A percentile compares a stretch with the other conserved stretches of the same genome.
These are phyloP conservation scores for Torulaspora microellipsoides DNA, from an alignment of 805 yeast genomes.

Conservation along the genomic window DNA sequence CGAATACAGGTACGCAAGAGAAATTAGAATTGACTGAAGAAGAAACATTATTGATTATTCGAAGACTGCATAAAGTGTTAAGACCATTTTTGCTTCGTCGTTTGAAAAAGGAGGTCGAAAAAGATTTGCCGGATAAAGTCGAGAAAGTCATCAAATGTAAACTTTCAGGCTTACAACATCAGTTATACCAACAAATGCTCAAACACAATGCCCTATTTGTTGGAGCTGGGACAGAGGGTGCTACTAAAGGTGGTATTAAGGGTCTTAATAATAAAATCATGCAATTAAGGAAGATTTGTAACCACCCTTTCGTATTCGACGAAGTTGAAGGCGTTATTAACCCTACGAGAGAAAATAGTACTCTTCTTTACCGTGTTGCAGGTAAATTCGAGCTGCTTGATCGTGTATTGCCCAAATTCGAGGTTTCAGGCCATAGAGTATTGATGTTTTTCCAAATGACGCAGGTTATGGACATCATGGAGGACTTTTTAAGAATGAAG, in stretches of 20 bases:
- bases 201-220: conserved; percentile 64
- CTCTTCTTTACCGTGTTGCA: conserved; percentile 66
- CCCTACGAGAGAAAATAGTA: conserved; percentile 57
- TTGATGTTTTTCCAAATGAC: conserved; percentile 87
- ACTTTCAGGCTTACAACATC: conserved; percentile 64
- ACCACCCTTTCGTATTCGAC: conserved; percentile 83
- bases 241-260: conserved; percentile 61
- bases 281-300: conserved; percentile 82
- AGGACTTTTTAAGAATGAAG: conserved; percentile 66
- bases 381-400: conserved; percentile 81
- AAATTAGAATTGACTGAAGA: conserved; percentile 79
- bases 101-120: conserved; percentile 82
- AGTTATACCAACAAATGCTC: conserved; percentile 73
- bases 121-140: conserved; percentile 78
- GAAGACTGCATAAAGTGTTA: conserved; percentile 81
- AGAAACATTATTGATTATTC: conserved; percentile 73
- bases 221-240: conserved; percentile 54
- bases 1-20: conserved; percentile 78
- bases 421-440: conserved; percentile 70
- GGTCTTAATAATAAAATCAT: conserved; percentile 78
- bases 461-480: conserved; percentile 86
- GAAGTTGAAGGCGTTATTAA: conserved; percentile 71
- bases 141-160: conserved; percentile 80
- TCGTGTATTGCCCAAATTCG: conserved; percentile 68
- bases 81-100: conserved; percentile 82